A percentile compares a stretch with the other conserved stretches of the same genome.
phyloP scores from a whole-genome alignment of 2,329 filamentous ascomycete species.

The Neopestalotiopsis clavispora region DNA sequence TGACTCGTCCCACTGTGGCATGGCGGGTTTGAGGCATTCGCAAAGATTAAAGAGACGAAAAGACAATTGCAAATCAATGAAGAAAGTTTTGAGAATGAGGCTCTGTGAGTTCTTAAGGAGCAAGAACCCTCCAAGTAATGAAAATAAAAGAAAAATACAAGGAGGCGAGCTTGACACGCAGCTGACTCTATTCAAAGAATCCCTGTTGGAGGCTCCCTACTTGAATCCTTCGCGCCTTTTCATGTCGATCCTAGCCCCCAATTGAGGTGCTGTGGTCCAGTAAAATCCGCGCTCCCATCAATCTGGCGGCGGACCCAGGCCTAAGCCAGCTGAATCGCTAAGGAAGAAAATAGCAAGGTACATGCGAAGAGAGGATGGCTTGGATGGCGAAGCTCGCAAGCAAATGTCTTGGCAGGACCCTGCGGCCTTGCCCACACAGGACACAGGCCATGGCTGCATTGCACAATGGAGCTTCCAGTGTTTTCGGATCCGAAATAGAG shows the following conservation, averaged over 20 bases:
- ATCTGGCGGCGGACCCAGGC: background rate
- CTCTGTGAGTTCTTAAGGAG: background rate
- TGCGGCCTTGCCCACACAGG: too few relatives aligned
- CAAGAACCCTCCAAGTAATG: too few relatives aligned
- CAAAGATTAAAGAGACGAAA: background rate
- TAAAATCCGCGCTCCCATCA: background rate
- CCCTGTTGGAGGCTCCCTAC: background rate
- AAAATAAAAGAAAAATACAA: background rate
- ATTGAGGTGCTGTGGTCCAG: background rate
- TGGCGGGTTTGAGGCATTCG: conserved; percentile 1
- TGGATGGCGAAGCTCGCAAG: background rate
- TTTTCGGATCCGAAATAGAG: too few relatives aligned
- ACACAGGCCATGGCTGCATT: too few relatives aligned
- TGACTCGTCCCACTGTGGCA: conserved; percentile 4
- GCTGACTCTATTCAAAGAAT: background rate
- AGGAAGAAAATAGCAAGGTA: background rate
- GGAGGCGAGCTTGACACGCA: background rate
- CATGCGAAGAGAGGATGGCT: background rate
- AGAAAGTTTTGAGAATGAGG: background rate
- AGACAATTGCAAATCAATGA: background rate
- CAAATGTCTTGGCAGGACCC: too few relatives aligned
- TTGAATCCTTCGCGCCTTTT: background rate
- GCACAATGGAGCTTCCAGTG: too few relatives aligned
- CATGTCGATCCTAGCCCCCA: background rate
- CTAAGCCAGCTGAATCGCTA: background rate